phyloP scores from a whole-genome alignment of 208 protist species.

The Herpetomonas muscarum region DNA sequence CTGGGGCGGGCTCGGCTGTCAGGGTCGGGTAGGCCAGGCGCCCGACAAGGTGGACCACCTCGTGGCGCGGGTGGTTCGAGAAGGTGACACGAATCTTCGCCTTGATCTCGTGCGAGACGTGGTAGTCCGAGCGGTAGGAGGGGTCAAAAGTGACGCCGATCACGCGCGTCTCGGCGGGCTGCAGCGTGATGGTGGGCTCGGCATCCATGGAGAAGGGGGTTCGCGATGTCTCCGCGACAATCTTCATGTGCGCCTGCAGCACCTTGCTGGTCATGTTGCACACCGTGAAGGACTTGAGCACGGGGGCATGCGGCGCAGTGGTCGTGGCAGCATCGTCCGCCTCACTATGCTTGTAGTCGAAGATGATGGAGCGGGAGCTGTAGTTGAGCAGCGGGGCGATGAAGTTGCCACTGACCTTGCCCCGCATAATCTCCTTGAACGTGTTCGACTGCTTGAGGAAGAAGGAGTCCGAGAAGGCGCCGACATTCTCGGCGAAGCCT shows the following conservation, averaged over 20 bases:
- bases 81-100: conserved; percentile 79
- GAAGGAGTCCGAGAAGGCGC: conserved; percentile 74
- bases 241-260: conserved; percentile 66
- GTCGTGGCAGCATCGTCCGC: background rate
- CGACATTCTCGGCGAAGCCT: conserved; percentile 37
- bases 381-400: conserved; percentile 76
- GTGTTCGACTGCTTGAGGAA: conserved; percentile 73
- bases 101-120: conserved; percentile 68
- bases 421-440: conserved; percentile 76
- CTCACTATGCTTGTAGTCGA: conserved; percentile 74
- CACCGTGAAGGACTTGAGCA: conserved; percentile 78
- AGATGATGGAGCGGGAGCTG: conserved; percentile 68
- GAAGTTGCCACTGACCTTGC: conserved; percentile 78
- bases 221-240: conserved; percentile 11
- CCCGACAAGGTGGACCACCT: conserved; percentile 76
- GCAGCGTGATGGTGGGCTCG: conserved; percentile 48
- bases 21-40: conserved; percentile 90
- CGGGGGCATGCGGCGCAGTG: conserved; percentile 3
- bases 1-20: conserved; percentile 39
- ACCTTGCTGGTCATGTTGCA: conserved; percentile 85
- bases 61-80: conserved; percentile 84
- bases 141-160: conserved; percentile 87
- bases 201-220: conserved; percentile 76
- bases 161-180: conserved; percentile 71
- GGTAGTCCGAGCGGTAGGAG: conserved; percentile 75